Base-by-base conservation (phyloP, 495 filamentous ascomycete genomes). In the Cercophora samala region DNA sequence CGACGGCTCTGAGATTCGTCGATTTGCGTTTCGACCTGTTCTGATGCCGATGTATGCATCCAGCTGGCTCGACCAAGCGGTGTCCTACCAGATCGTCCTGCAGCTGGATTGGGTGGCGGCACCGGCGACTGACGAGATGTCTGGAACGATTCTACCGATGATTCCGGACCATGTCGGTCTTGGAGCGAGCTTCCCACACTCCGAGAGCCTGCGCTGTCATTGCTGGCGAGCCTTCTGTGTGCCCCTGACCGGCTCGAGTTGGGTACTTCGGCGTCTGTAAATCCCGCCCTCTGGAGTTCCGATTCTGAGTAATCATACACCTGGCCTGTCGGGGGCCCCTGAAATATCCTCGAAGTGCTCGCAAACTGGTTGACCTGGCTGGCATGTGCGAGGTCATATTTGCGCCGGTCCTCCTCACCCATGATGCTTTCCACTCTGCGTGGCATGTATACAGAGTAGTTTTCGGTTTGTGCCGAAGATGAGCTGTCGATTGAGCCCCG, bases 401-500 rank as follows among this genome's bases (percentile, higher is more conserved):
- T 93, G 66, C 81, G 83, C 29, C 86, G 81, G 70, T 93, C 90
- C 76, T 93, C 89, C 23, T 90, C 89, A 52, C 86, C 89, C 87
- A 95, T 90, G 69, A 96, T 85, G 73, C 86, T 92, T 68, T 97
- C 94, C 9, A 97, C 90, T 51, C 89, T 85, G 22, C 86, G 84
- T 2, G 93, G 93, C 71, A 91, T 75, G 69, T 88, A 90, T 22
- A 95, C 81, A 0, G 89, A 90, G 67, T 87, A 87, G 56, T 77
- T 82, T 3, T 80, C 85, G 4, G 86, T 90, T 18, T 82, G 83
- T 0, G 77, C 81, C 0, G 90, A 91, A 60, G 86, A 74, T 26
- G 86, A 78, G 53, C 89, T 93, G 54, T 97, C 93, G 63, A 88
- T 87, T 0, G 91, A 93, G 64, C 86, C 83, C 25, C 85, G 84